Conservation (phyloP, 768 basidiomycete species). For the Calocybe indica region DNA sequence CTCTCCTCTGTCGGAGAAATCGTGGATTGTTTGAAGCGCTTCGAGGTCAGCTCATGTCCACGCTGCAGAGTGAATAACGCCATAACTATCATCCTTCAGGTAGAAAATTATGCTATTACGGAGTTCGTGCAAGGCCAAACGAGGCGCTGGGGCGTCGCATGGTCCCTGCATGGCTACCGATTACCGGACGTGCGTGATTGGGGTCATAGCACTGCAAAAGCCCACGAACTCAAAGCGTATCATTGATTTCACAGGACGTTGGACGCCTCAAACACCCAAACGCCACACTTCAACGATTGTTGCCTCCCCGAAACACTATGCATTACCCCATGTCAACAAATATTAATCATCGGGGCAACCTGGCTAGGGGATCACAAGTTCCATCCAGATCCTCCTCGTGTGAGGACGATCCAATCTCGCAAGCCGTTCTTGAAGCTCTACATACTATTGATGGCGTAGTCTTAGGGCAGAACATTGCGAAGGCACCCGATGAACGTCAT, state of each 20-base stretch:
- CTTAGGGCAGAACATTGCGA: too few species aligned
- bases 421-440: neutral
- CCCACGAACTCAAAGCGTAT: neutral
- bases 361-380: neutral
- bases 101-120: constrained; percentile 81
- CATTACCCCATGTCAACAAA: constrained; percentile 26
- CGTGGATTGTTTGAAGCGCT: constrained; percentile 44
- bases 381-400: neutral
- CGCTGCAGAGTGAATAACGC: neutral
- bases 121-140: constrained; percentile 87
- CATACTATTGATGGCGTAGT: neutral
- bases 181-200: constrained; percentile 68
- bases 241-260: constrained; percentile 16
- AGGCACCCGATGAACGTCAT: neutral
- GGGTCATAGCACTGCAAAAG: neutral
- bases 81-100: constrained; percentile 32
- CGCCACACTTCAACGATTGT: constrained; percentile 38
- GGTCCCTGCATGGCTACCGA: constrained; percentile 64
- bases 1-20: constrained; percentile 65
- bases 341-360: neutral
- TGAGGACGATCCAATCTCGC: neutral
- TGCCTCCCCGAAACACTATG: constrained; percentile 57
- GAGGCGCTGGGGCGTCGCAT: constrained; percentile 86
- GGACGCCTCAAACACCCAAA: constrained; percentile 30
- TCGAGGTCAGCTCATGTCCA: constrained; percentile 18